Percentiles rank a stretch among this genome's conserved stretches.
Evolutionary conservation across 2,329 filamentous ascomycete genomes (phyloP).

Genomic region (Diaporthe sp.): DNA sequence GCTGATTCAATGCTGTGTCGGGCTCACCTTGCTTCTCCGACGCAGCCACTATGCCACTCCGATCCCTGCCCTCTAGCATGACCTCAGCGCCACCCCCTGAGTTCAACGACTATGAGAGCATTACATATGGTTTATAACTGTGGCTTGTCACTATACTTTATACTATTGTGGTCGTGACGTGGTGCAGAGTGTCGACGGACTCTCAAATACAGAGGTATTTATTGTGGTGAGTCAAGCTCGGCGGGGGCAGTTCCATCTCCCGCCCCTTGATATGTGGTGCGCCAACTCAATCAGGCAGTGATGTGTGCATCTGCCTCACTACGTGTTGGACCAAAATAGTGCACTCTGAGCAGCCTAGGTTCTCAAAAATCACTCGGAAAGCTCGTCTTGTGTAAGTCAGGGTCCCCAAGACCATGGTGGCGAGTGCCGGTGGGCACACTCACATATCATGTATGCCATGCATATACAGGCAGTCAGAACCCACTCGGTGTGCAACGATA

Average conservation of each 20-base stretch:
- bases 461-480: neutral
- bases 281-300: neutral
- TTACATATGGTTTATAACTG: neutral
- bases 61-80: conserved; percentile 14
- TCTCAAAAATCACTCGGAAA: neutral
- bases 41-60: neutral
- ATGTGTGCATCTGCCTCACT: neutral
- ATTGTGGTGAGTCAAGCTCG: neutral
- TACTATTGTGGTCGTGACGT: neutral
- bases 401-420: neutral
- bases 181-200: no score
- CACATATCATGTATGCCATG: neutral
- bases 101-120: neutral
- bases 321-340: neutral
- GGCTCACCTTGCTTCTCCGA: conserved; percentile 32
- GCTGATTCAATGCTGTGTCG: conserved; percentile 28
- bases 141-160: neutral
- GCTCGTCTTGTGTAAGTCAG: neutral
- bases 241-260: neutral
- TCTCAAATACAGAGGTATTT: neutral
- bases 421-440: neutral
- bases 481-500: neutral
- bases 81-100: neutral
- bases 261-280: neutral
- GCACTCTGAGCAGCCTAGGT: neutral